A percentile compares a stretch with the other conserved stretches of the same genome.
Evolutionary conservation across 2,329 filamentous ascomycete species (phyloP).

Genomic region (Gyromitra esculenta): DNA sequence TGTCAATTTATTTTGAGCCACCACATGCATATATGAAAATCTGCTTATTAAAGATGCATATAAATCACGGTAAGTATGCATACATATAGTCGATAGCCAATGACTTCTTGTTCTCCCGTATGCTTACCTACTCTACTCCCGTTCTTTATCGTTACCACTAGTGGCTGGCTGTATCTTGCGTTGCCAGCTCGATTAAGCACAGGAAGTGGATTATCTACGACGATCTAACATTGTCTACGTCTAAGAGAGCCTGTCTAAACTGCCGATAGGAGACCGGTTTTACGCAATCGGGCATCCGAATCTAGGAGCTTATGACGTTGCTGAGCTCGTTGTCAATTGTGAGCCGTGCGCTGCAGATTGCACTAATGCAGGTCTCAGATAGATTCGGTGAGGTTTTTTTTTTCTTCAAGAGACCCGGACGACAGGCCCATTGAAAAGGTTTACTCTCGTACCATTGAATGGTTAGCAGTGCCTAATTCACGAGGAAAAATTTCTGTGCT

Average conservation of each 20-base stretch:
- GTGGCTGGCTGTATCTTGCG: constrained; percentile 1
- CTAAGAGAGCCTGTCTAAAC: neutral
- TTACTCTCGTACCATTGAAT: neutral
- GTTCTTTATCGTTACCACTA: neutral
- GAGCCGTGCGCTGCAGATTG: constrained; percentile 18
- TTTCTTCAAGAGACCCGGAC: neutral
- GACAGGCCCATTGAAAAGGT: neutral
- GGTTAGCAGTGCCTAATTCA: neutral
- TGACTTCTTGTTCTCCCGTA: neutral
- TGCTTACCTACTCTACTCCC: neutral
- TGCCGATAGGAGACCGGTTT: constrained; percentile 17
- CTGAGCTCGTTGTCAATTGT: constrained; percentile 1
- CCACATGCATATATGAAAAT: neutral
- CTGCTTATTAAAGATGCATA: no score
- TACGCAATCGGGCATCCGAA: constrained; percentile 12
- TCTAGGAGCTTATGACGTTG: constrained; percentile 28
- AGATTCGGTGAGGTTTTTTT: constrained; percentile 1
- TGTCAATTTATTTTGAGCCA: neutral
- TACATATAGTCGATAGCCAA: neutral
- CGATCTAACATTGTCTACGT: neutral
- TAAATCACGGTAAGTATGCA: no score
- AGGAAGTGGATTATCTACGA: neutral
- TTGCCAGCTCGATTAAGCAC: neutral
- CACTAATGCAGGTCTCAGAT: constrained; percentile 42
- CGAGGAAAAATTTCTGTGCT: neutral